Base-by-base conservation (phyloP, 1,139 yeast species). In the Yarrowia galli region DNA sequence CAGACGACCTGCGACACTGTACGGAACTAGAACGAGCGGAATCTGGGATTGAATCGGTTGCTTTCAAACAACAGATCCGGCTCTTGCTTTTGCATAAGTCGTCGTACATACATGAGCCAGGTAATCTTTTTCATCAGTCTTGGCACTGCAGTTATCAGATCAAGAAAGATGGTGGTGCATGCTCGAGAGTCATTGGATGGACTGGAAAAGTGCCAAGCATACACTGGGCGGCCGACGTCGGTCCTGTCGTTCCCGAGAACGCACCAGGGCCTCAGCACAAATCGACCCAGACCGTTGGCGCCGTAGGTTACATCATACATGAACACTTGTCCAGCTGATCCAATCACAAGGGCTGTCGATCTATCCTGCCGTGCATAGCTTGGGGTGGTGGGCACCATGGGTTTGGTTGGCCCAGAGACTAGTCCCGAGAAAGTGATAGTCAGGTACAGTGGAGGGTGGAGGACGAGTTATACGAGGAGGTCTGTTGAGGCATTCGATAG, bases 51-150 rank as follows among this genome's bases (percentile, higher is more conserved):
- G n/a, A n/a, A n/a, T n/a, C 32, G 3, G n/a, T 54, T 54, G 38
- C 46, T 18, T 23, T 10, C 46, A 40, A 54, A 23, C 32, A 28
- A 7, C 9, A 8, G 15, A 2, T 16, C 40, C 15, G n/a, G n/a
- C 13, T 18, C 23, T 42, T 43, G 13, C 48, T 43, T 25, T 22
- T 23, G 61, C 46, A 54, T 40, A 20, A 13, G n/a, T 20, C 12
- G 22, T 40, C 22, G 42, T 38, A 40, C 61, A 16, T 56, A n/a
- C n/a, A n/a, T n/a, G 12, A 3, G n/a, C 20, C 51, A 56, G 43
- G 63, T 58, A 58, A 58, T 58, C 64, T 58, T 58, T 58, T 58
- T 28, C 64, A 58, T 58, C 64, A 42, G 32, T 58, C 64, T 58
- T 58, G 64, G 64, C 64, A 28, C 49, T 16, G 40, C 51, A 28